Base-by-base conservation (phyloP, 176 grass and related monocot genomes). In the Otatea glauca region DNA sequence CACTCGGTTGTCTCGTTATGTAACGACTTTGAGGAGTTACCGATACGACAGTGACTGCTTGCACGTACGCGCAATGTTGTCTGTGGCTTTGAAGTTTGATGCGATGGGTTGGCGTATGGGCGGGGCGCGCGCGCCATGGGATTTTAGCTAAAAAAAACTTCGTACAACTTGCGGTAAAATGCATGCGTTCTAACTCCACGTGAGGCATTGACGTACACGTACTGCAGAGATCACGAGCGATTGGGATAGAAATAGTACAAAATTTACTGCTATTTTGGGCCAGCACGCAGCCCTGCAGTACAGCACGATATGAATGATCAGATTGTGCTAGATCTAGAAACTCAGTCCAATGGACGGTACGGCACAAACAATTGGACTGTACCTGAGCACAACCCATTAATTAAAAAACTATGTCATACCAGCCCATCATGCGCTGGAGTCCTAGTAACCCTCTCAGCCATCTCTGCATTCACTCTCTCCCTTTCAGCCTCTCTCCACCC, bases 11-110 rank as follows among this genome's bases (percentile, higher is more conserved):
- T 50, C 65, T 69, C 20, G 53, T 68, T 62, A 45, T 21, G 15
- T 20, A 72, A 86, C 32, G 20, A 18, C 4, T 14, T 10, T 42
- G 72, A 70, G 74, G 77, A 44, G 64, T 77, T 64, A 79, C 67
- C 61, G 81, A 60, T 68, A 67, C 60, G 37, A 73, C 61, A 78
- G 39, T 65, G 74, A 74, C 74, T 7, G 55, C 44, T 41, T 77
- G 62, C 53, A 76, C 42, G 54, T 50, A 61, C 14, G 37, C 4
- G 20, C 27, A 17, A 70, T 34, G 29, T 49, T 25, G 60, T 32
- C 21, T 4, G 39, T 7, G 23, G 15, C 51, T 27, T 49, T 50
- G 68, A 73, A 50, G 54, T 27, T 49, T 50, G 68, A 73, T 50
- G 54, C 23, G 16, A 34, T 61, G 3, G 62, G 27, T 80, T 51